phyloP scores from a whole-genome alignment of 345 rosid genomes.

The Populus deltoides region DNA sequence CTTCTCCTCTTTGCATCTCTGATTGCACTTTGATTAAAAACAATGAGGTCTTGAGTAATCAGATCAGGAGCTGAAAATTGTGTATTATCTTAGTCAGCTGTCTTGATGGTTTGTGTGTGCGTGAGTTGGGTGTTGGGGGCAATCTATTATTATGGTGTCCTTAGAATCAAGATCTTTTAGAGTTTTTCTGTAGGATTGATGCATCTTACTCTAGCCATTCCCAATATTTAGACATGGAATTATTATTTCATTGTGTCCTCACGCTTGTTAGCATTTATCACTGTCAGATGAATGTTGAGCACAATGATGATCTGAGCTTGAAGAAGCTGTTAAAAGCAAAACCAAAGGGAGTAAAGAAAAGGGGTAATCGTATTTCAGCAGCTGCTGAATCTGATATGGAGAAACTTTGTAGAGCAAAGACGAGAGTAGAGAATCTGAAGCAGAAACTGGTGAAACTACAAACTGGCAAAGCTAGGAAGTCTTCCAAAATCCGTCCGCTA shows the following conservation, averaged over 20 bases:
- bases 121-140: not conserved
- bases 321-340: slow-evolving; percentile 48
- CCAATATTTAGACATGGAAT: not conserved
- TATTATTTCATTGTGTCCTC: not conserved
- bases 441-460: slow-evolving; percentile 40
- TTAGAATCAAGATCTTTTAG: not conserved
- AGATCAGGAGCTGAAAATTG: not conserved
- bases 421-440: slow-evolving; percentile 50
- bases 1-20: not conserved
- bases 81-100: not conserved
- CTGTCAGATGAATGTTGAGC: slow-evolving; percentile 39
- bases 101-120: not conserved
- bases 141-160: not conserved
- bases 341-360: slow-evolving; percentile 33
- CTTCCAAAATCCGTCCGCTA: slow-evolving; percentile 19
- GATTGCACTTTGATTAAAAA: not conserved
- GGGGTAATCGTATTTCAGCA: slow-evolving; percentile 16
- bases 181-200: not conserved
- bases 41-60: not conserved
- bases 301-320: slow-evolving; percentile 56
- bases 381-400: slow-evolving; percentile 62
- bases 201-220: not conserved
- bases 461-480: slow-evolving; percentile 40
- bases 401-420: slow-evolving; percentile 54
- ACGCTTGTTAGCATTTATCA: not conserved